Conservation (phyloP, 1,284 basidiomycete species). For the Sanguinoderma infundibulare region DNA sequence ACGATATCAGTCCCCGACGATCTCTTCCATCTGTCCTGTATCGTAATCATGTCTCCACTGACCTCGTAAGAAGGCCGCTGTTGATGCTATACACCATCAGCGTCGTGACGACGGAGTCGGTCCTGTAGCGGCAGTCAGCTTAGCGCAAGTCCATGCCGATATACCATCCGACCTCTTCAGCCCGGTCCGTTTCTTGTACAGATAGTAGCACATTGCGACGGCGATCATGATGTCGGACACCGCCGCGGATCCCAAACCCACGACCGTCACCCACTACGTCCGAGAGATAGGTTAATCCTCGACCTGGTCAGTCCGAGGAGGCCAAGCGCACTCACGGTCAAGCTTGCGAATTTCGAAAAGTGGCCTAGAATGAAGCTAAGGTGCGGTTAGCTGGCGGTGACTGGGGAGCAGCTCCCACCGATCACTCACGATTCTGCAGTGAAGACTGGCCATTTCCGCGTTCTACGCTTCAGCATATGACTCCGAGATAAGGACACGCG, state of each 20-base stretch:
- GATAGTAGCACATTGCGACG: slow-evolving; percentile 34
- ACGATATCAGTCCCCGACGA: background rate
- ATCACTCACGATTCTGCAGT: slow-evolving; percentile 33
- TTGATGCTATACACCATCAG: slow-evolving; percentile 40
- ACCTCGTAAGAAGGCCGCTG: slow-evolving; percentile 38
- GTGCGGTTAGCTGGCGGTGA: background rate
- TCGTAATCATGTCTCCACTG: slow-evolving; percentile 1
- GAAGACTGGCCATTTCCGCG: slow-evolving; percentile 24
- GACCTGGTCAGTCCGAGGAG: background rate
- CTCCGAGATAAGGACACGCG: background rate
- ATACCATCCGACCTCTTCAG: slow-evolving; percentile 30
- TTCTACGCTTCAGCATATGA: background rate
- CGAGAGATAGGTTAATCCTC: background rate
- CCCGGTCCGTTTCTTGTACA: slow-evolving; percentile 35
- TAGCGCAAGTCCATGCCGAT: background rate
- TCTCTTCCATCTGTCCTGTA: background rate
- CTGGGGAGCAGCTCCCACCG: background rate
- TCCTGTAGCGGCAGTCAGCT: slow-evolving; percentile 21
- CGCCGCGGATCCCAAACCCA: slow-evolving; percentile 35
- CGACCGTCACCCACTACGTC: slow-evolving; percentile 35
- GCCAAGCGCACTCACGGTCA: slow-evolving; percentile 26
- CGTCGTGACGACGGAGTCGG: slow-evolving; percentile 36
- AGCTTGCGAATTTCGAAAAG: slow-evolving; percentile 31
- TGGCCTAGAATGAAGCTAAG: slow-evolving; percentile 30
- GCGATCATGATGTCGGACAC: slow-evolving; percentile 37